phyloP scores from a whole-genome alignment of 2,329 filamentous ascomycete species.

The Trichoderma sp. region DNA sequence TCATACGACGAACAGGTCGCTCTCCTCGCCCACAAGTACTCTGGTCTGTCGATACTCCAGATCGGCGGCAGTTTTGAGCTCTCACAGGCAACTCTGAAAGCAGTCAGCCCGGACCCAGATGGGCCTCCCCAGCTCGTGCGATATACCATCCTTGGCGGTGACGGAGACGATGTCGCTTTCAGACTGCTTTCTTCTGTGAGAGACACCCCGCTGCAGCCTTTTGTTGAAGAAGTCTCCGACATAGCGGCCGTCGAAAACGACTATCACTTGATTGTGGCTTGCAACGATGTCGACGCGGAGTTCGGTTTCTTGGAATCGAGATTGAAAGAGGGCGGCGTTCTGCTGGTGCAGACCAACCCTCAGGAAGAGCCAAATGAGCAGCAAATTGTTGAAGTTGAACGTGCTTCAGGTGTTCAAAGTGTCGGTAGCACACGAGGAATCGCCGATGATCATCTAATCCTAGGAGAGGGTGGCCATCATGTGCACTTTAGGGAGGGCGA shows the following conservation, averaged over 20 bases:
- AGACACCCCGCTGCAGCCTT: slow-evolving; percentile 30
- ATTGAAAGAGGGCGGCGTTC: slow-evolving; percentile 37
- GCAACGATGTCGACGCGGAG: slow-evolving; percentile 29
- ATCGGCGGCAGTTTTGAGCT: slow-evolving; percentile 38
- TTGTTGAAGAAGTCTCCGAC: slow-evolving; percentile 38
- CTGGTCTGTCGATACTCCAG: slow-evolving; percentile 45
- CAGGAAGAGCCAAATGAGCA: not conserved
- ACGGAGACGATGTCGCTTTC: slow-evolving; percentile 12
- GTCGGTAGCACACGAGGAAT: not conserved
- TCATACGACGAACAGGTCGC: slow-evolving; percentile 37
- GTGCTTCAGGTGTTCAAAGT: not conserved
- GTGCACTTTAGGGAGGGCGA: not conserved
- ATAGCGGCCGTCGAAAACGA: slow-evolving; percentile 33
- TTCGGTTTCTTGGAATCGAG: slow-evolving; percentile 31
- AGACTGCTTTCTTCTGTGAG: slow-evolving; percentile 27
- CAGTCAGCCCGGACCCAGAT: slow-evolving; percentile 32
- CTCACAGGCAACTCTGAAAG: slow-evolving; percentile 35
- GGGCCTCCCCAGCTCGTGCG: slow-evolving; percentile 42
- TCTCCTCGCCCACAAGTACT: slow-evolving; percentile 45
- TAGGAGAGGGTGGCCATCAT: not conserved
- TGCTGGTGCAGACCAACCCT: slow-evolving; percentile 33
- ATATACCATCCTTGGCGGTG: slow-evolving; percentile 38
- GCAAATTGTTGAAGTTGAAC: not conserved
- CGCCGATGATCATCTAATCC: not conserved
- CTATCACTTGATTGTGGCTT: slow-evolving; percentile 43